These are phyloP conservation scores for Ascochyta fabae DNA, from an alignment of 2,329 filamentous ascomycete genomes.

Conservation along the genomic window DNA sequence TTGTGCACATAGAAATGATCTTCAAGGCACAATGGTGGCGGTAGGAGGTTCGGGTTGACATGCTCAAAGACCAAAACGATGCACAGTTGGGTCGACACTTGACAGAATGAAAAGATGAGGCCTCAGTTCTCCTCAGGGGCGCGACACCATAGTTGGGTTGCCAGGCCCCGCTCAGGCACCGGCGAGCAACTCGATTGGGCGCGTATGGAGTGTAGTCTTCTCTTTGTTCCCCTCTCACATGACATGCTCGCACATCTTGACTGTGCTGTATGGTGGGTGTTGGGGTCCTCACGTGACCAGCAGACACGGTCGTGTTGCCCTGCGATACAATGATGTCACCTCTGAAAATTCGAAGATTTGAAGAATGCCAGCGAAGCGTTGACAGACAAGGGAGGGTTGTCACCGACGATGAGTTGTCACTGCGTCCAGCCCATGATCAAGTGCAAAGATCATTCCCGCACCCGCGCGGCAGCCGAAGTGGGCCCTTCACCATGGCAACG, in stretches of 20 bases:
- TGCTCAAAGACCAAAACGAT: too few species aligned
- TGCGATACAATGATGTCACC: conserved; percentile 6
- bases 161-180: neutral
- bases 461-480: conserved; percentile 16
- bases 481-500: conserved; percentile 17
- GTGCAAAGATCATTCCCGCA: conserved; percentile 9
- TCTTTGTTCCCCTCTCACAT: neutral
- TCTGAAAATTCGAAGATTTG: conserved; percentile 16
- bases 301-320: conserved; percentile 2
- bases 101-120: too few species aligned
- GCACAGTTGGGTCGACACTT: too few species aligned
- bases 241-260: neutral
- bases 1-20: too few species aligned
- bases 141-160: neutral
- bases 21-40: too few species aligned
- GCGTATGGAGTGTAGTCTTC: too few species aligned
- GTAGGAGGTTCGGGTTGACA: too few species aligned
- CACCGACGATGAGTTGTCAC: conserved; percentile 15
- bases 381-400: conserved; percentile 15
- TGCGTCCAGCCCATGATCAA: conserved; percentile 1
- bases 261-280: neutral
- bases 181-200: neutral
- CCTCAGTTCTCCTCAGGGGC: too few species aligned
- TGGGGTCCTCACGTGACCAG: neutral
- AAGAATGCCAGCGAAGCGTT: conserved; percentile 18